Percentiles rank a stretch among this genome's conserved stretches.
Conservation (phyloP, 495 filamentous ascomycete genomes). For the Aspergillus nanangensis region DNA sequence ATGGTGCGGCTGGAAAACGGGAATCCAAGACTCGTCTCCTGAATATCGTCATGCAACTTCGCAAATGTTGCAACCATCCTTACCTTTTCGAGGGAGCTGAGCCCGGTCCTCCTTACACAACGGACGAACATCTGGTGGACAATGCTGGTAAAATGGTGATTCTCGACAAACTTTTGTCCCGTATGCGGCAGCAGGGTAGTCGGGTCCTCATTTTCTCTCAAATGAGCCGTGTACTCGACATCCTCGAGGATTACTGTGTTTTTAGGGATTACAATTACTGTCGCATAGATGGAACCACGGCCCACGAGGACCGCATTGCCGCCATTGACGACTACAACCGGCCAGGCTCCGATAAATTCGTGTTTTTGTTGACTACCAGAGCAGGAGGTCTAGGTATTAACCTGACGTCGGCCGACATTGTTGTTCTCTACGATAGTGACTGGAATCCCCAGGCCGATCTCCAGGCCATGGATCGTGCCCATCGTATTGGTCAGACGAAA, state of each 20-base stretch:
- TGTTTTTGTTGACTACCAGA: constrained; percentile 96
- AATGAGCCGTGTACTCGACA: constrained; percentile 96
- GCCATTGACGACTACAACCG: constrained; percentile 99
- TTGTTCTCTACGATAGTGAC: constrained; percentile 97
- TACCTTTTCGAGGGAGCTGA: constrained; percentile 98
- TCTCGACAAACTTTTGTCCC: constrained; percentile 84
- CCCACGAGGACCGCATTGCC: constrained; percentile 95
- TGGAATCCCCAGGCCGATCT: constrained; percentile 99
- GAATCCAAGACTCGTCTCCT: constrained; percentile 99
- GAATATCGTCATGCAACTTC: constrained; percentile 99
- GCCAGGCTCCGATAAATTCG: constrained; percentile 89
- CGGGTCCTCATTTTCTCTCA: constrained; percentile 98
- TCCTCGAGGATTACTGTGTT: constrained; percentile 97
- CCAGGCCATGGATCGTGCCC: constrained; percentile 97
- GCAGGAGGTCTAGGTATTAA: constrained; percentile 99
- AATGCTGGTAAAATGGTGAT: constrained; percentile 98
- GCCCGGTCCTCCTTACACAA: constrained; percentile 95
- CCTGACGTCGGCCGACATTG: constrained; percentile 90
- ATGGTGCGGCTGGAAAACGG: constrained; percentile 90
- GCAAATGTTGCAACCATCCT: constrained; percentile 98
- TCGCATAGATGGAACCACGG: constrained; percentile 95
- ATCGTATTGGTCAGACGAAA: constrained; percentile 98
- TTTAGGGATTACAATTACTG: constrained; percentile 94
- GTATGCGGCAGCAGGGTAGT: constrained; percentile 80
- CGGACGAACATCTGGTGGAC: constrained; percentile 90